phyloP scores from a whole-genome alignment of 2,329 filamentous ascomycete genomes.

The Dendryphion nanum region DNA sequence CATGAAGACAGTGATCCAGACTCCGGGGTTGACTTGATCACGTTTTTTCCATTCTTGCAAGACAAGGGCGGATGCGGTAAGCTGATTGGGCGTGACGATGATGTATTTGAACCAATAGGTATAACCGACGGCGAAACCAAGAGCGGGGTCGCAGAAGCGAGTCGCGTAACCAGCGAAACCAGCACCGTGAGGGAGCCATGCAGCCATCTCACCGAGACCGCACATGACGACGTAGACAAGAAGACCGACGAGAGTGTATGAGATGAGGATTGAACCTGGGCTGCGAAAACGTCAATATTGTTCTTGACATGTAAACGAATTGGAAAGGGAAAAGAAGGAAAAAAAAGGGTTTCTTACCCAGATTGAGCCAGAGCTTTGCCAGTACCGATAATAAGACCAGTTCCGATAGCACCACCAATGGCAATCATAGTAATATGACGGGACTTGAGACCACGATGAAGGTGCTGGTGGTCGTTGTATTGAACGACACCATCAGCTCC shows the following conservation, averaged over 20 bases:
- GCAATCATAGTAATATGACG: conserved; percentile 64
- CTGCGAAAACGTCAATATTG: conserved; percentile 28
- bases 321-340: too few relatives aligned
- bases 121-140: conserved; percentile 75
- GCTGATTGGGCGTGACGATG: conserved; percentile 80
- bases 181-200: conserved; percentile 74
- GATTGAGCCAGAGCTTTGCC: conserved; percentile 51
- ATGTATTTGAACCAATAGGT: conserved; percentile 69
- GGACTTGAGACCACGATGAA: conserved; percentile 54
- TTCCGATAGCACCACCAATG: conserved; percentile 72
- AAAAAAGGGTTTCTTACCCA: conserved; percentile 38
- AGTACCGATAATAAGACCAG: conserved; percentile 70
- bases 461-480: conserved; percentile 31
- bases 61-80: conserved; percentile 76
- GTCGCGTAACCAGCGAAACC: conserved; percentile 81
- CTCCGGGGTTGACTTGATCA: conserved; percentile 69
- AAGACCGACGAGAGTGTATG: conserved; percentile 66
- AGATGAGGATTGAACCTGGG: conserved; percentile 69
- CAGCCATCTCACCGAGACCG: conserved; percentile 79
- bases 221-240: conserved; percentile 82
- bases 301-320: not conserved
- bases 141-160: conserved; percentile 75
- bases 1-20: conserved; percentile 67
- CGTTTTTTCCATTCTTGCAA: conserved; percentile 73
- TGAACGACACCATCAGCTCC: conserved; percentile 24